Evolutionary conservation across 306 rosid species (phyloP).

Genomic region (Oxytropis ochrocephala): DNA sequence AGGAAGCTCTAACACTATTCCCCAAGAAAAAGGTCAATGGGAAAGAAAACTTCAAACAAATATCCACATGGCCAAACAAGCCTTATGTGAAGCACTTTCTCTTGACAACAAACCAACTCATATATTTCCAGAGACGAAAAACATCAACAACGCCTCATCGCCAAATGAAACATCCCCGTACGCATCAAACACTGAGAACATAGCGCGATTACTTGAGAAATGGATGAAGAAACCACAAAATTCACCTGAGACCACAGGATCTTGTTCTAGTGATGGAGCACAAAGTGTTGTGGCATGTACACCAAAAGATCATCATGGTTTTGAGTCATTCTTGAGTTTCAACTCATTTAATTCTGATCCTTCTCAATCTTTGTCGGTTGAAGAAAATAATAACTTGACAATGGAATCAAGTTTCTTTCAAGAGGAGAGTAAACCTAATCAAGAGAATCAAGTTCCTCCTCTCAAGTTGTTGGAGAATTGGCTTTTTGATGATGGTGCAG

Average conservation of each 20-base stretch:
- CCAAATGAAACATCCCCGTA: constrained; percentile 25
- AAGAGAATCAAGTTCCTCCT: constrained; percentile 51
- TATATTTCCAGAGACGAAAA: constrained; percentile 8
- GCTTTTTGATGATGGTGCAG: constrained; percentile 61
- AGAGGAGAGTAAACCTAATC: constrained; percentile 41
- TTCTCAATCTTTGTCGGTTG: constrained; percentile 35
- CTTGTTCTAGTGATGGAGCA: constrained; percentile 45
- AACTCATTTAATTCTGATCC: constrained; percentile 42
- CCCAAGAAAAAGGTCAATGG: constrained; percentile 77
- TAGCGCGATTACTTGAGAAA: constrained; percentile 56
- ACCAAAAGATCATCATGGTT: constrained; percentile 26
- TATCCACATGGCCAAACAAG: constrained; percentile 83
- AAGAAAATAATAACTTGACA: constrained; percentile 14
- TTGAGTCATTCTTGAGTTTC: constrained; percentile 51
- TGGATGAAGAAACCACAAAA: constrained; percentile 65
- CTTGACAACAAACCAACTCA: constrained; percentile 47
- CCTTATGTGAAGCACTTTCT: constrained; percentile 78
- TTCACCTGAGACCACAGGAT: constrained; percentile 20
- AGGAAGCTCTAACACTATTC: constrained; percentile 12
- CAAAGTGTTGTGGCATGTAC: constrained; percentile 26
- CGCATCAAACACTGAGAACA: constrained; percentile 73
- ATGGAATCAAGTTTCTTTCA: constrained; percentile 25
- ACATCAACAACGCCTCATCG: background rate
- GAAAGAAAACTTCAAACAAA: constrained; percentile 97
- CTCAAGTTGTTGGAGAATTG: constrained; percentile 73